phyloP scores from a whole-genome alignment of 1,284 basidiomycete species.

The Phenoliferia sp. region DNA sequence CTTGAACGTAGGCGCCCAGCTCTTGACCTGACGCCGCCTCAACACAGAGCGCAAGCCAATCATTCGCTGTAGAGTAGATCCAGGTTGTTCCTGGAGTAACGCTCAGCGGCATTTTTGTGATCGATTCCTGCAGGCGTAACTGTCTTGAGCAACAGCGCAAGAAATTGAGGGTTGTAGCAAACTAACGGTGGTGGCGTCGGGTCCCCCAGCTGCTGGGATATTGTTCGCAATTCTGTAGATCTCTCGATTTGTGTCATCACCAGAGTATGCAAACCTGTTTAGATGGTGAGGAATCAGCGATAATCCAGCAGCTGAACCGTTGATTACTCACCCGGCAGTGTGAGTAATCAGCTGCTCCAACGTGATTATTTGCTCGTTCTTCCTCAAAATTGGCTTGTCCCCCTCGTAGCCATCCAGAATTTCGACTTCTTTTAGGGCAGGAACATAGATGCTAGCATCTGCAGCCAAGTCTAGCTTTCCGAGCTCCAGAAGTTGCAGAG shows the following conservation, averaged over 20 bases:
- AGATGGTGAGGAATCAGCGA: background rate
- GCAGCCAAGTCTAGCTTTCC: background rate
- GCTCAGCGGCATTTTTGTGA: background rate
- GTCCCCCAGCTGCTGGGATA: background rate
- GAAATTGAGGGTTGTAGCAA: background rate
- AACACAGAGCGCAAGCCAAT: slow-evolving; percentile 17
- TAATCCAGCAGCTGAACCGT: no score
- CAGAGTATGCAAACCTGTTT: no score
- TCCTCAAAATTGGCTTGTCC: background rate
- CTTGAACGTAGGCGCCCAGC: slow-evolving; percentile 12
- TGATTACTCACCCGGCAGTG: background rate
- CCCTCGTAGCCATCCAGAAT: background rate
- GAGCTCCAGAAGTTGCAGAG: background rate
- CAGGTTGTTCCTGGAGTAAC: slow-evolving; percentile 6
- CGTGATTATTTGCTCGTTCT: background rate
- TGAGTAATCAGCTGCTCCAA: background rate
- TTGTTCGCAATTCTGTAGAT: background rate
- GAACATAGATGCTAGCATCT: background rate
- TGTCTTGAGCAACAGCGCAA: background rate
- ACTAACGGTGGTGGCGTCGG: background rate
- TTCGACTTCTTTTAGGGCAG: background rate
- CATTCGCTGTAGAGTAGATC: slow-evolving; percentile 16
- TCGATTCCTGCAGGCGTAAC: background rate
- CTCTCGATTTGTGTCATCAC: background rate
- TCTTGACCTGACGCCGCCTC: slow-evolving; percentile 10